Evolutionary conservation across 2,329 filamentous ascomycete species (phyloP).

Genomic region (Bipolaris zeicola): DNA sequence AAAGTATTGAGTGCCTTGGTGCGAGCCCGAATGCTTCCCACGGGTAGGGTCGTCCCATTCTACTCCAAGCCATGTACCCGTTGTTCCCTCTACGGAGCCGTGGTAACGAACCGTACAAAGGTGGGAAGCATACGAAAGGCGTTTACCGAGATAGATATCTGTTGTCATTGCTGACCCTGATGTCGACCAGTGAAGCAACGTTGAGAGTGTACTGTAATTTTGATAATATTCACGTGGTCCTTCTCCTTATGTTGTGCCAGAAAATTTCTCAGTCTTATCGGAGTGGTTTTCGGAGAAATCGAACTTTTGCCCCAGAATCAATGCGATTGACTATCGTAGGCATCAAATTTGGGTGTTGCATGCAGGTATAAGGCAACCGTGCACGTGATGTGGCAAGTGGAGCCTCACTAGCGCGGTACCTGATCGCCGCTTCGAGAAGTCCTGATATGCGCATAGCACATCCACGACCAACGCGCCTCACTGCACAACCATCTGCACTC

Average conservation of each 20-base stretch:
- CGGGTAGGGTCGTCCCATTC: constrained; percentile 91
- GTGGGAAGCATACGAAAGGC: constrained; percentile 77
- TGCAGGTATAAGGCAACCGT: constrained; percentile 7
- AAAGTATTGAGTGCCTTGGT: constrained; percentile 67
- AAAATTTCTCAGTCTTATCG: not conserved
- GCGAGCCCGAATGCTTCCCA: constrained; percentile 88
- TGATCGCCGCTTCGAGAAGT: constrained; percentile 27
- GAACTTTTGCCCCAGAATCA: not conserved
- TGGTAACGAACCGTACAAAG: constrained; percentile 85
- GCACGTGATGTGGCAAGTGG: constrained; percentile 18
- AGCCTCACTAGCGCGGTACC: constrained; percentile 24
- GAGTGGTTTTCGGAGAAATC: not conserved
- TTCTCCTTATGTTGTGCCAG: not conserved
- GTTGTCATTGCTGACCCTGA: constrained; percentile 32
- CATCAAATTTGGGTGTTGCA: not conserved
- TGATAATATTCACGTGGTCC: not conserved
- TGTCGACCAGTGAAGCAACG: not conserved
- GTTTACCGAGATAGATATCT: constrained; percentile 66
- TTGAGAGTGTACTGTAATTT: not conserved
- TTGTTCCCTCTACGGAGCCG: constrained; percentile 75
- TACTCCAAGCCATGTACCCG: constrained; percentile 85
- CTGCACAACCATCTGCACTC: constrained; percentile 1
- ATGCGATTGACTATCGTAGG: not conserved
- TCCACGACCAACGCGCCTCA: constrained; percentile 18
- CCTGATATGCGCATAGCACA: constrained; percentile 17